phyloP scores from a whole-genome alignment of 2,329 filamentous ascomycete species.

The Lizonia empirigonia region DNA sequence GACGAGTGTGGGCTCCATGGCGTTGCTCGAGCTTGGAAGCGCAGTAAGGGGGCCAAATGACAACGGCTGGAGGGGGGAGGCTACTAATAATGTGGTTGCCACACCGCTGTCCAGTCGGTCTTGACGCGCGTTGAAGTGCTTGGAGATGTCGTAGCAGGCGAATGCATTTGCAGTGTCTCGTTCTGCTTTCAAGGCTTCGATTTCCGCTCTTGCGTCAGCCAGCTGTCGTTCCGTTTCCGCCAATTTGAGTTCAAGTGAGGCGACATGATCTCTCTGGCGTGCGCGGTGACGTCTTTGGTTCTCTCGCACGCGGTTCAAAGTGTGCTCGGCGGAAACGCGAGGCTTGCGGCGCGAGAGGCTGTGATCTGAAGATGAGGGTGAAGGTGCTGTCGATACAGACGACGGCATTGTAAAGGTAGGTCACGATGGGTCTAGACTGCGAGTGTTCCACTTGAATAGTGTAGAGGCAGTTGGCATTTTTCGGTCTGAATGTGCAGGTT shows the following conservation, averaged over 20 bases:
- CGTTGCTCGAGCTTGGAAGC: neutral
- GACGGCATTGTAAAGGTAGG: constrained; percentile 4
- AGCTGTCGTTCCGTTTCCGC: constrained; percentile 37
- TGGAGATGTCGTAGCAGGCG: constrained; percentile 11
- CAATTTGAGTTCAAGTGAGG: constrained; percentile 47
- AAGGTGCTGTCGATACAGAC: constrained; percentile 5
- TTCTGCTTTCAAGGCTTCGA: constrained; percentile 30
- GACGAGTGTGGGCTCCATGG: neutral
- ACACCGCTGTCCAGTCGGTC: neutral
- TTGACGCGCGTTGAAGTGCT: constrained; percentile 1
- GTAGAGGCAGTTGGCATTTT: neutral
- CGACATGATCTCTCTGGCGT: constrained; percentile 50
- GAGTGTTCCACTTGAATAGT: neutral
- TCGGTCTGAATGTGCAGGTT: neutral
- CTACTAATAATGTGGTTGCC: neutral
- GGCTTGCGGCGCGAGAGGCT: constrained; percentile 19
- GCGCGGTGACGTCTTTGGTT: constrained; percentile 60
- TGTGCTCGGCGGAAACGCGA: constrained; percentile 44
- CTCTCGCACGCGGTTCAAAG: constrained; percentile 54
- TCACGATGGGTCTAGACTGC: neutral
- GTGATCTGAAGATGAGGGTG: constrained; percentile 16
- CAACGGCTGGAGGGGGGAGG: neutral
- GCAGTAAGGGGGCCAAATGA: neutral
- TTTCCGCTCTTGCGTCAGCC: constrained; percentile 33
- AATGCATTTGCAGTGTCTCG: constrained; percentile 18